A percentile compares a stretch with the other conserved stretches of the same genome.
phyloP scores from a whole-genome alignment of 805 yeast genomes.

The Teunomyces panamensis region DNA sequence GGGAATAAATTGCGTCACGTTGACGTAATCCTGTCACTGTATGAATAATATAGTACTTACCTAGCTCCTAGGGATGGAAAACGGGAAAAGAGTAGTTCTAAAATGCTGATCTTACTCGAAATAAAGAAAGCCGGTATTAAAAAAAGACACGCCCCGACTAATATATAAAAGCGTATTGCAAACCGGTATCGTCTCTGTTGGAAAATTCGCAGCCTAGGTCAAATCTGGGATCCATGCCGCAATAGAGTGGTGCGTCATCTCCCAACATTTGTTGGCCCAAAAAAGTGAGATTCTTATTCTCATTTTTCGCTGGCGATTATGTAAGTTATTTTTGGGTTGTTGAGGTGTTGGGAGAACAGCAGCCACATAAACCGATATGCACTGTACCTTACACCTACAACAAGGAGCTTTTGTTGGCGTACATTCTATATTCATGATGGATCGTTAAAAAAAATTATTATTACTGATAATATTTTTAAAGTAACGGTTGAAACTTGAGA shows the following conservation, averaged over 20 bases:
- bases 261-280: constrained; percentile 18
- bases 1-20: not conserved
- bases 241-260: constrained; percentile 5
- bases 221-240: not conserved
- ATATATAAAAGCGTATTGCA: not conserved
- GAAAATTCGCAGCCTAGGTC: constrained; percentile 4
- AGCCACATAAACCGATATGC: not conserved
- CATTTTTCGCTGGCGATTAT: constrained; percentile 5
- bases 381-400: too few relatives aligned
- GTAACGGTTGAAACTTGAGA: constrained; percentile 31
- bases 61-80: constrained; percentile 4
- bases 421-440: not conserved
- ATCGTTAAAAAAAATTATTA: too few relatives aligned
- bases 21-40: not conserved
- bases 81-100: constrained; percentile 1
- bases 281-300: constrained; percentile 6
- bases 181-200: not conserved
- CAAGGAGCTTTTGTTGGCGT: not conserved
- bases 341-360: constrained; percentile 3
- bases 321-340: constrained; percentile 4
- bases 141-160: not conserved
- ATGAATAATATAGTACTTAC: not conserved
- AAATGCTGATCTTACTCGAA: not conserved
- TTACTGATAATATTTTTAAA: constrained; percentile 6
- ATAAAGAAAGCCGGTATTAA: not conserved